phyloP scores from a whole-genome alignment of 768 basidiomycete species.

The Grammothele lineata region DNA sequence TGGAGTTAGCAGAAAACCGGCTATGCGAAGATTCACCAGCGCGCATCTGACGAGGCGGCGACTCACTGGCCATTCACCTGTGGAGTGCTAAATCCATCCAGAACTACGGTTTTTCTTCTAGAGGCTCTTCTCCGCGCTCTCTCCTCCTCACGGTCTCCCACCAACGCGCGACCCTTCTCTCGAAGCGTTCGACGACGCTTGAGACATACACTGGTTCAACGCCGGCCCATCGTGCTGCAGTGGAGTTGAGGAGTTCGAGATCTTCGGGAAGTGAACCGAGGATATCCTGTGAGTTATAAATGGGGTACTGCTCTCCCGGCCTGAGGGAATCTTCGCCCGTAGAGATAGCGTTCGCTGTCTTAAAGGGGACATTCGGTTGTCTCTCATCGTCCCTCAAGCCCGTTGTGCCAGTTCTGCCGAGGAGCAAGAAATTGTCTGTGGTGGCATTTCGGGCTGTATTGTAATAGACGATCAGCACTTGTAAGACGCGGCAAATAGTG shows the following conservation, averaged over 20 bases:
- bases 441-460: slow-evolving; percentile 15
- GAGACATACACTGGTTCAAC: slow-evolving; percentile 48
- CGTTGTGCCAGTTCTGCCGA: no score
- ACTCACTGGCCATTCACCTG: no score
- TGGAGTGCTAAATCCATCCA: no score
- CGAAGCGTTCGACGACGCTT: slow-evolving; percentile 58
- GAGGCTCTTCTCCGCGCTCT: slow-evolving; percentile 1
- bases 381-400: no score
- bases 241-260: slow-evolving; percentile 45
- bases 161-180: slow-evolving; percentile 56
- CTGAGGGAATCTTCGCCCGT: slow-evolving; percentile 15
- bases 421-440: slow-evolving; percentile 16
- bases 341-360: no score
- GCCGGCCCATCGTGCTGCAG: slow-evolving; percentile 53
- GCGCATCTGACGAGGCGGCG: no score
- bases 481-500: background rate
- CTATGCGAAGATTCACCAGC: no score
- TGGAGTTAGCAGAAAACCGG: no score
- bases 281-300: slow-evolving; percentile 67
- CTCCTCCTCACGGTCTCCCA: slow-evolving; percentile 29
- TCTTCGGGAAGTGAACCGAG: slow-evolving; percentile 53
- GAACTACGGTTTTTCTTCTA: no score
- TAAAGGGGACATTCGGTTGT: no score
- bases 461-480: background rate
- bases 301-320: slow-evolving; percentile 58